A percentile compares a stretch with the other conserved stretches of the same genome.
Conservation (phyloP, 345 rosid genomes). For the Citrus hindsii region DNA sequence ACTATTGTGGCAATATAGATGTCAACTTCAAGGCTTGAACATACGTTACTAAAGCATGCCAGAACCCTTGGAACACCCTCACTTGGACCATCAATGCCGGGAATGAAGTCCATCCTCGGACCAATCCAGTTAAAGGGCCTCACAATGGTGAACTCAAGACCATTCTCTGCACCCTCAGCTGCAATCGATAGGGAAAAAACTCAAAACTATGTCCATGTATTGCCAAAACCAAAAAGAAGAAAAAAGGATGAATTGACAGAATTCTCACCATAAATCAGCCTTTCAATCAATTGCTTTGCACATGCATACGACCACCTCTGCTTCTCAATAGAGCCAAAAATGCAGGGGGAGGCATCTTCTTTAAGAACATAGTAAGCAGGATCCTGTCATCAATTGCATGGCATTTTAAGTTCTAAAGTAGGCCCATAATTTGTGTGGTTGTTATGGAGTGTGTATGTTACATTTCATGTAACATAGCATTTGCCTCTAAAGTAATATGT, state of each 20-base stretch:
- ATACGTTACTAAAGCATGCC: slow-evolving; percentile 97
- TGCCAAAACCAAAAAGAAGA: background rate
- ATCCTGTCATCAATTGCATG: slow-evolving; percentile 46
- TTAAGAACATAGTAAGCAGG: slow-evolving; percentile 83
- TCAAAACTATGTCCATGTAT: slow-evolving; percentile 1
- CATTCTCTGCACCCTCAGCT: slow-evolving; percentile 99
- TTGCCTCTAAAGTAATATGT: background rate
- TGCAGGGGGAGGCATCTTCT: slow-evolving; percentile 93
- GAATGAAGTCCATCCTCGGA: slow-evolving; percentile 99
- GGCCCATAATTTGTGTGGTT: no score
- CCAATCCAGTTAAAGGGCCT: slow-evolving; percentile 99
- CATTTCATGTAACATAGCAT: no score
- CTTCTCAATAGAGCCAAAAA: slow-evolving; percentile 96
- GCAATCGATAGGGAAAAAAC: slow-evolving; percentile 13
- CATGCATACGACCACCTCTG: slow-evolving; percentile 99
- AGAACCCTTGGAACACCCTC: slow-evolving; percentile 99
- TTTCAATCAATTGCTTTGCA: slow-evolving; percentile 97
- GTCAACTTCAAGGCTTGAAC: slow-evolving; percentile 11
- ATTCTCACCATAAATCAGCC: slow-evolving; percentile 78
- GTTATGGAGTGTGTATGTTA: no score
- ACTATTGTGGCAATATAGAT: background rate
- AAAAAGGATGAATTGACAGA: background rate
- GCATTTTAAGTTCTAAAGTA: background rate
- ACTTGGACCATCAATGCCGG: slow-evolving; percentile 98
- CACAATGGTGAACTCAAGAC: slow-evolving; percentile 88